These are phyloP conservation scores for Auxenochlorella pyrenoidosa DNA, from an alignment of 139 green algal species.

Conservation along the genomic window DNA sequence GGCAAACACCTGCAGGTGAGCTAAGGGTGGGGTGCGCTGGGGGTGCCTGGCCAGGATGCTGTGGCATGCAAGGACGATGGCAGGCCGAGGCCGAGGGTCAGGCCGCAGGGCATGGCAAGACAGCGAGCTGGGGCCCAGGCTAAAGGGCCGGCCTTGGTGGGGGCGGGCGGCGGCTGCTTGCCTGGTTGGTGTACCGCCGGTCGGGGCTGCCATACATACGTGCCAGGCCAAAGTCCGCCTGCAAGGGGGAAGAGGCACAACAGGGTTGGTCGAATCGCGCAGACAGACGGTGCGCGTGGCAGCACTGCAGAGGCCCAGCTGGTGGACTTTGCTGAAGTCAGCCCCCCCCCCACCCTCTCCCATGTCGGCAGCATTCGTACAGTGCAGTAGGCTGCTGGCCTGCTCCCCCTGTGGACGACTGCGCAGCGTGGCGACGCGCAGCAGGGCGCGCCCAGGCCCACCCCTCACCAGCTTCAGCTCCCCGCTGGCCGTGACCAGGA, in stretches of 20 bases:
- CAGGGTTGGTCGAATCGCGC: too few relatives aligned
- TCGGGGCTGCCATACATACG: conserved; percentile 77
- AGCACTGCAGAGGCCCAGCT: not conserved
- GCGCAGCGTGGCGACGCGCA: too few relatives aligned
- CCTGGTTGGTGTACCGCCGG: conserved; percentile 76
- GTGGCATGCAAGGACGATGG: not conserved
- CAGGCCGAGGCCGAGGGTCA: too few relatives aligned
- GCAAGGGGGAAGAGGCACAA: not conserved
- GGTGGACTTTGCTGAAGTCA: not conserved
- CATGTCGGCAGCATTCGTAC: too few relatives aligned
- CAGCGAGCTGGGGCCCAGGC: too few relatives aligned
- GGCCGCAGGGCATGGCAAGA: too few relatives aligned
- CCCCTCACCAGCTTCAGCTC: conserved; percentile 77
- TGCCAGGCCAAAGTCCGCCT: conserved; percentile 90
- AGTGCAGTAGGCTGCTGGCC: too few relatives aligned
- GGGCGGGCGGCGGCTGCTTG: too few relatives aligned
- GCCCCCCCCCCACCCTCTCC: not conserved
- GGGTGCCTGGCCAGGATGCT: not conserved
- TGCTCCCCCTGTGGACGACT: too few relatives aligned
- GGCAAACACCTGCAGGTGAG: conserved; percentile 85
- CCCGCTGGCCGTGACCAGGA: conserved; percentile 71
- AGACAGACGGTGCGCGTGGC: too few relatives aligned
- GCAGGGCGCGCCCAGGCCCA: too few relatives aligned
- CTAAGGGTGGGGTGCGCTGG: not conserved
- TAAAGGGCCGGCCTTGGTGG: too few relatives aligned